Percentiles rank a stretch among this genome's conserved stretches.
phyloP scores from a whole-genome alignment of 441 rosid genomes.

The Pelargonium citronellum region DNA sequence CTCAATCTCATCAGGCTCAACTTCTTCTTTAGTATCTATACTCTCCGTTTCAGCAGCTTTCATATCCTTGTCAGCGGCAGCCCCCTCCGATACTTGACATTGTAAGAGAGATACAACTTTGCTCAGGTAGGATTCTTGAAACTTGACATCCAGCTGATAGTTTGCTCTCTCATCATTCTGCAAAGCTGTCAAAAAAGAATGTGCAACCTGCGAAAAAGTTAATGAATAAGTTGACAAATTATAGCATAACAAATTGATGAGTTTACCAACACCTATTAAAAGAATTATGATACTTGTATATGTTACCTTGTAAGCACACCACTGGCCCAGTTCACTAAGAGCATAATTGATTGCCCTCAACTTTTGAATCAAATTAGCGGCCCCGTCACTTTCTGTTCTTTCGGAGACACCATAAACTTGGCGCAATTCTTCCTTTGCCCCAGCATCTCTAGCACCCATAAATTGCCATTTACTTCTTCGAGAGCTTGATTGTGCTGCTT shows the following conservation, averaged over 20 bases:
- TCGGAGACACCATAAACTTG: constrained; percentile 98
- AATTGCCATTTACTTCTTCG: constrained; percentile 98
- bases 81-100: constrained; percentile 88
- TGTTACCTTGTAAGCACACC: constrained; percentile 98
- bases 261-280: constrained; percentile 8
- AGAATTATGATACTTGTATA: constrained; percentile 16
- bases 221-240: background rate
- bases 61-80: constrained; percentile 56
- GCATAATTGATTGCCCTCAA: constrained; percentile 91
- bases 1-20: constrained; percentile 65
- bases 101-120: constrained; percentile 77
- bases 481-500: constrained; percentile 85
- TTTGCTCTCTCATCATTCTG: constrained; percentile 93
- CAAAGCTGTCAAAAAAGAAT: constrained; percentile 81
- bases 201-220: constrained; percentile 69
- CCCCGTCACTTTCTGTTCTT: constrained; percentile 98
- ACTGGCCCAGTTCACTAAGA: constrained; percentile 93
- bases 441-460: constrained; percentile 99
- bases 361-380: constrained; percentile 92
- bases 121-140: constrained; percentile 82
- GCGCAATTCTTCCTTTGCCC: constrained; percentile 89
- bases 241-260: constrained; percentile 5
- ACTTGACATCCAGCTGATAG: constrained; percentile 92
- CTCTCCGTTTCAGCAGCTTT: constrained; percentile 37
- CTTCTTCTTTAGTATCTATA: constrained; percentile 29